A percentile compares a stretch with the other conserved stretches of the same genome.
Conservation (phyloP, 345 rosid genomes). For the Citrus reticulata region DNA sequence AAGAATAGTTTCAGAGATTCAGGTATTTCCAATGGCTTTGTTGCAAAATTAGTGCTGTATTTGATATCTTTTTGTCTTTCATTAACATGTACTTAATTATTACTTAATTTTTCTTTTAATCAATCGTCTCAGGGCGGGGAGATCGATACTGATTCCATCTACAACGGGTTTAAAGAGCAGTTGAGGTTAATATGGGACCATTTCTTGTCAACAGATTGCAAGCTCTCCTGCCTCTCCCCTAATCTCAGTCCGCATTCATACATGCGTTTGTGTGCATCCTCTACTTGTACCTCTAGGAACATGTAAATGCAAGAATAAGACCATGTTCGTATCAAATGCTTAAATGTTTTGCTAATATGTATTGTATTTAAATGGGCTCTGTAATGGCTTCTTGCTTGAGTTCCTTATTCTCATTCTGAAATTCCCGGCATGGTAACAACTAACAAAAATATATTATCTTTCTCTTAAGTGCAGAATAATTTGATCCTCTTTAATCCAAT, state of each 20-base stretch:
- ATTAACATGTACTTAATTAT: not conserved
- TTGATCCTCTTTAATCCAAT: too few relatives aligned
- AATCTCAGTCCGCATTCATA: not conserved
- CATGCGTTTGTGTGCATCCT: not conserved
- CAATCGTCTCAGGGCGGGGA: conserved; percentile 20
- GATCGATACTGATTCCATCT: conserved; percentile 11
- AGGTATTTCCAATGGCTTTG: conserved; percentile 5
- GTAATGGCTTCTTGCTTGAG: too few relatives aligned
- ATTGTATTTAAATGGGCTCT: too few relatives aligned
- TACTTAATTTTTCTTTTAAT: not conserved
- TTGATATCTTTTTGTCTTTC: not conserved
- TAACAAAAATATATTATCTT: too few relatives aligned
- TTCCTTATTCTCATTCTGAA: too few relatives aligned
- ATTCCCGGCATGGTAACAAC: too few relatives aligned
- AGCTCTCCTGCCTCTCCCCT: not conserved
- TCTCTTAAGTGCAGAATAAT: too few relatives aligned
- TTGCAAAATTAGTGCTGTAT: not conserved
- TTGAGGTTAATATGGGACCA: conserved; percentile 37
- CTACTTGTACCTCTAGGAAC: too few relatives aligned
- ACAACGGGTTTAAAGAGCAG: conserved; percentile 24
- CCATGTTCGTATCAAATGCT: too few relatives aligned
- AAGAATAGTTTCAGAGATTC: conserved; percentile 37
- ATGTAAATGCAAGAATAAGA: not conserved
- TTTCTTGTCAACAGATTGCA: conserved; percentile 13
- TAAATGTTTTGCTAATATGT: too few relatives aligned